Base-by-base conservation (phyloP, 2,329 filamentous ascomycete species). In the Botryotinia narcissicola region DNA sequence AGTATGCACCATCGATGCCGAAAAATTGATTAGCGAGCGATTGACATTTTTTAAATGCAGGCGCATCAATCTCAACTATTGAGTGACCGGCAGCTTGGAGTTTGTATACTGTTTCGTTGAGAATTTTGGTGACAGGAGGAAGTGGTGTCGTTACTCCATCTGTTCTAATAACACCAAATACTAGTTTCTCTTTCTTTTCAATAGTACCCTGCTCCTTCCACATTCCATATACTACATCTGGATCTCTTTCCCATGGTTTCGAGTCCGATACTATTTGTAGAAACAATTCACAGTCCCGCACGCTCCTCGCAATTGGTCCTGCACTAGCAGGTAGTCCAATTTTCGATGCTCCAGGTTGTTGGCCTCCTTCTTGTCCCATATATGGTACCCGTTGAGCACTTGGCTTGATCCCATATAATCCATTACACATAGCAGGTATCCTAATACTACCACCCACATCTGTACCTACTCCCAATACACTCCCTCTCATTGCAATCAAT, bases 381-480 rank as follows among this genome's bases (percentile, higher is more conserved):
- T 86, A 78, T 82, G 80, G 78, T 42, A 82, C 78, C 48, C 81
- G 82, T 18, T 82, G 81, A 2, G 79, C 78, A 59, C 82, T 84
- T 1, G 86, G 86, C 72, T 87, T 87, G 78, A 87, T 83, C 1
- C 85, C 85, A 75, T 86, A 87, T 4, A 87, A 75, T 0, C 85
- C 86, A 72, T 84, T 84, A 70, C 85, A 87, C 82, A 87, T 85
- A 1, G 86, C 85, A 2, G 82, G 81, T 25, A 82, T 80, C 12
- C 82, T 73, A 25, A 83, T 82, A 63, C 82, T 84, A 1, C 86
- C 86, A 1, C 85, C 86, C 64, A 91, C 85, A 80, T 92, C 90
- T 0, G 90, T 91, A 0, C 88, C 89, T 20, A 91, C 84, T 1
- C 90, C 90, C 2, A 92, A 78, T 4, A 80, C 73, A 73, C 78